A percentile compares a stretch with the other conserved stretches of the same genome.
phyloP scores from a whole-genome alignment of 2,329 filamentous ascomycete genomes.

The Coccinonectria pachysandricola region DNA sequence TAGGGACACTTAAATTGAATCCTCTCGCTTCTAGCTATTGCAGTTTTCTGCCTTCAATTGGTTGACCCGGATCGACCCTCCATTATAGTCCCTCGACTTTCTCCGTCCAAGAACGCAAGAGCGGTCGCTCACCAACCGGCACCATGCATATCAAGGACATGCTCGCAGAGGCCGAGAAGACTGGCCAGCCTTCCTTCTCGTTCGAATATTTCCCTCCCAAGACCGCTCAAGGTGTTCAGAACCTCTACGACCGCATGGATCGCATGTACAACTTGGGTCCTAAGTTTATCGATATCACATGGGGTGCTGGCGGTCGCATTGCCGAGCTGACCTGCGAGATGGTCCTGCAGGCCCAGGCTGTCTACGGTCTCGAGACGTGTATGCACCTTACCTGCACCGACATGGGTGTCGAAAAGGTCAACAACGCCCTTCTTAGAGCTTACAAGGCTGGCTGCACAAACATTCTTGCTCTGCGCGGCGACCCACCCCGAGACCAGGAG shows the following conservation, averaged over 20 bases:
- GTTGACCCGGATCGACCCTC: slow-evolving; percentile 1
- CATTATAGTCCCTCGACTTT: neutral
- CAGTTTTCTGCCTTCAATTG: neutral
- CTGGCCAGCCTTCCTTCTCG: slow-evolving; percentile 80
- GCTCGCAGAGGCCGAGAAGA: slow-evolving; percentile 69
- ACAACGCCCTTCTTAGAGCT: slow-evolving; percentile 75
- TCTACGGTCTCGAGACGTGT: slow-evolving; percentile 93
- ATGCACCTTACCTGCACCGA: slow-evolving; percentile 99
- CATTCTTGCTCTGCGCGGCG: slow-evolving; percentile 85
- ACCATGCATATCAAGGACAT: slow-evolving; percentile 95
- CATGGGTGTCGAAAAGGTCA: slow-evolving; percentile 88
- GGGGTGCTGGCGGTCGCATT: slow-evolving; percentile 88
- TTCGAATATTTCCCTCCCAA: slow-evolving; percentile 99
- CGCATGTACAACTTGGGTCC: slow-evolving; percentile 93
- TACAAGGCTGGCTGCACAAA: slow-evolving; percentile 96
- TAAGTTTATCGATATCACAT: slow-evolving; percentile 96
- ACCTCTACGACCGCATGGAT: slow-evolving; percentile 98
- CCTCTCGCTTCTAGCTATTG: neutral
- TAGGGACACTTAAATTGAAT: neutral
- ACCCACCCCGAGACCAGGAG: slow-evolving; percentile 87
- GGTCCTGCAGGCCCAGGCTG: slow-evolving; percentile 90
- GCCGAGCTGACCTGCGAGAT: slow-evolving; percentile 94
- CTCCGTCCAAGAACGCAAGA: neutral
- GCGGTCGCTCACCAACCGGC: slow-evolving; percentile 15
- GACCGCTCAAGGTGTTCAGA: slow-evolving; percentile 94